A percentile compares a stretch with the other conserved stretches of the same genome.
phyloP scores from a whole-genome alignment of 1,284 basidiomycete genomes.

The Anthracocystis walkeri region DNA sequence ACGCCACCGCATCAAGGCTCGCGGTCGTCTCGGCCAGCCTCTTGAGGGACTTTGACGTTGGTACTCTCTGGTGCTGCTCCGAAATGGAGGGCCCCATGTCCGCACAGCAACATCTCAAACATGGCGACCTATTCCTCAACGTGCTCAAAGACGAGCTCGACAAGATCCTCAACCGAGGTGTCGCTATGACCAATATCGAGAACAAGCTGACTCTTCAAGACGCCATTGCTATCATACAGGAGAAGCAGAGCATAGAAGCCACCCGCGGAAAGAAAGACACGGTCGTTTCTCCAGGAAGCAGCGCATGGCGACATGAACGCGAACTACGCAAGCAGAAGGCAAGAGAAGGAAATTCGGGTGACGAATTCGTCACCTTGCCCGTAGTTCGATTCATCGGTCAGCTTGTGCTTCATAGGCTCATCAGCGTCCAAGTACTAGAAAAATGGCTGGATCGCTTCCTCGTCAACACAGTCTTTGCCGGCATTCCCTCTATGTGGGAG shows the following conservation, averaged over 20 bases:
- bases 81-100: constrained; percentile 1
- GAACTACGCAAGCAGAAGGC: constrained; percentile 19
- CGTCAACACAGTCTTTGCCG: constrained; percentile 49
- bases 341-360: constrained; percentile 14
- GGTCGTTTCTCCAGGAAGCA: background rate
- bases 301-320: constrained; percentile 8
- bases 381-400: constrained; percentile 43
- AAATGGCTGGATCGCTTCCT: constrained; percentile 59
- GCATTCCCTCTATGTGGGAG: constrained; percentile 58
- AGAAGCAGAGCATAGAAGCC: background rate
- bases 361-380: constrained; percentile 28
- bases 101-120: constrained; percentile 14
- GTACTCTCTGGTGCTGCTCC: constrained; percentile 17
- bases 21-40: constrained; percentile 22
- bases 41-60: constrained; percentile 28
- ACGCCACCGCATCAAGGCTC: constrained; percentile 19
- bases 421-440: constrained; percentile 2
- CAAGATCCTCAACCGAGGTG: constrained; percentile 21
- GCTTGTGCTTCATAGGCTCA: constrained; percentile 35
- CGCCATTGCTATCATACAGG: too few species aligned
- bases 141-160: constrained; percentile 35
- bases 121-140: constrained; percentile 27
- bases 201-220: constrained; percentile 27
- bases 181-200: constrained; percentile 13
- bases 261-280: background rate